Conservation (phyloP, 352 stramenopile species). For the Elongisporangium prolatum region DNA sequence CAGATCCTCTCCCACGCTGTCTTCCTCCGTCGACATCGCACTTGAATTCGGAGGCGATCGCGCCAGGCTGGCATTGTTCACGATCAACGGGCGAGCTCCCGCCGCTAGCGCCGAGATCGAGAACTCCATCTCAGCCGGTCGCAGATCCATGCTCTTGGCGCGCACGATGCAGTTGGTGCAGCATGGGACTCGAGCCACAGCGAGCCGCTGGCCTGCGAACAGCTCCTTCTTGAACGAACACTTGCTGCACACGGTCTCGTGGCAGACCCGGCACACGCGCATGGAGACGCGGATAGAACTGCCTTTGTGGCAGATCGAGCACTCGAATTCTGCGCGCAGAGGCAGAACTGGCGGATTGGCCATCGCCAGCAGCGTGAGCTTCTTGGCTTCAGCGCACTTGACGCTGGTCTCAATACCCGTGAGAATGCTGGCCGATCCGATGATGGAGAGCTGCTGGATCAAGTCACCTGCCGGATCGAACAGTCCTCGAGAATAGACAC, state of each 20-base stretch:
- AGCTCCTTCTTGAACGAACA: constrained; percentile 48
- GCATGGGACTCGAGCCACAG: constrained; percentile 21
- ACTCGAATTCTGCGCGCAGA: neutral
- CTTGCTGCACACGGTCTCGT: constrained; percentile 29
- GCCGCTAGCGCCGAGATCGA: neutral
- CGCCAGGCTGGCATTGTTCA: neutral
- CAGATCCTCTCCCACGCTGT: neutral
- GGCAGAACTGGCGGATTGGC: neutral
- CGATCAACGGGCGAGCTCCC: neutral
- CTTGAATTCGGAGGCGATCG: neutral
- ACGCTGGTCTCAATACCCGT: constrained; percentile 29
- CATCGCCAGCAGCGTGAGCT: constrained; percentile 32
- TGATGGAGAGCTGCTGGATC: constrained; percentile 19
- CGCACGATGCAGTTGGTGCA: constrained; percentile 39
- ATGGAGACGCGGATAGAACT: constrained; percentile 6
- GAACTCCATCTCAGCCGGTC: neutral
- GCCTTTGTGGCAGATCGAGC: neutral
- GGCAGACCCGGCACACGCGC: constrained; percentile 34
- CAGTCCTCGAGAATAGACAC: constrained; percentile 36
- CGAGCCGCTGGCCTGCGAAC: constrained; percentile 22
- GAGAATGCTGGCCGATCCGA: constrained; percentile 32
- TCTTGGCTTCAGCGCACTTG: constrained; percentile 39
- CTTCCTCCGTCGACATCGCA: neutral
- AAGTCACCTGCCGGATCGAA: constrained; percentile 31
- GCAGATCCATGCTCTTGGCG: constrained; percentile 10